phyloP scores from a whole-genome alignment of 352 stramenopile species.

The Thalassiosira ordinaria region DNA sequence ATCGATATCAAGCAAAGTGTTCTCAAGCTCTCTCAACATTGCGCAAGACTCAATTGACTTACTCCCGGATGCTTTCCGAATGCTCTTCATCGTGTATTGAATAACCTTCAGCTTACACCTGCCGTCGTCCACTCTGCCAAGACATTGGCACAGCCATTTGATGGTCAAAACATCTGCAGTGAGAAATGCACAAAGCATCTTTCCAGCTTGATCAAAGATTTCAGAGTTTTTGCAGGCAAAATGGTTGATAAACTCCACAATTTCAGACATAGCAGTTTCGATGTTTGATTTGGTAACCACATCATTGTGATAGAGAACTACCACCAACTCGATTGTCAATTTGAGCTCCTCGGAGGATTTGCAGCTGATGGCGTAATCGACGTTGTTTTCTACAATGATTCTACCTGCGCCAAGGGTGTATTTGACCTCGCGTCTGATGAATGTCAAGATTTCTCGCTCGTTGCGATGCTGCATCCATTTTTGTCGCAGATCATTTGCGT shows the following conservation, averaged over 20 bases:
- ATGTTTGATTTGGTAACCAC: constrained; percentile 68
- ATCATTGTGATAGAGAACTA: constrained; percentile 60
- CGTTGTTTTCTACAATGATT: constrained; percentile 65
- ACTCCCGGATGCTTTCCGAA: constrained; percentile 34
- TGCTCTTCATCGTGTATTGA: constrained; percentile 26
- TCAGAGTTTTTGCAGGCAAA: constrained; percentile 67
- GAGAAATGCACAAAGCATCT: constrained; percentile 68
- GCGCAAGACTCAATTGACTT: constrained; percentile 4
- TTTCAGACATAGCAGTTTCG: constrained; percentile 51
- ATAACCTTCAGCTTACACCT: constrained; percentile 41
- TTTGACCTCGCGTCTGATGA: constrained; percentile 71
- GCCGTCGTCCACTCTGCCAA: constrained; percentile 46
- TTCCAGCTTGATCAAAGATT: constrained; percentile 68
- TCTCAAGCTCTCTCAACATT: too few relatives aligned
- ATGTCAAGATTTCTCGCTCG: constrained; percentile 68
- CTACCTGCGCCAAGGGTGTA: constrained; percentile 57
- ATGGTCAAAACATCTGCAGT: constrained; percentile 61
- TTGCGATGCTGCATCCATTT: constrained; percentile 77
- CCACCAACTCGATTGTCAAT: constrained; percentile 69
- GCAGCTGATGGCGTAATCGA: constrained; percentile 68
- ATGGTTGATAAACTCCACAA: constrained; percentile 80
- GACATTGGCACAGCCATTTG: constrained; percentile 62
- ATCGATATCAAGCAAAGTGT: too few relatives aligned
- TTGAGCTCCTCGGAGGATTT: constrained; percentile 69
- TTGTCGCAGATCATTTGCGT: constrained; percentile 65